Percentiles rank a stretch among this genome's conserved stretches.
phyloP scores from a whole-genome alignment of 768 basidiomycete species.

The Xerocomellus amylosporus region DNA sequence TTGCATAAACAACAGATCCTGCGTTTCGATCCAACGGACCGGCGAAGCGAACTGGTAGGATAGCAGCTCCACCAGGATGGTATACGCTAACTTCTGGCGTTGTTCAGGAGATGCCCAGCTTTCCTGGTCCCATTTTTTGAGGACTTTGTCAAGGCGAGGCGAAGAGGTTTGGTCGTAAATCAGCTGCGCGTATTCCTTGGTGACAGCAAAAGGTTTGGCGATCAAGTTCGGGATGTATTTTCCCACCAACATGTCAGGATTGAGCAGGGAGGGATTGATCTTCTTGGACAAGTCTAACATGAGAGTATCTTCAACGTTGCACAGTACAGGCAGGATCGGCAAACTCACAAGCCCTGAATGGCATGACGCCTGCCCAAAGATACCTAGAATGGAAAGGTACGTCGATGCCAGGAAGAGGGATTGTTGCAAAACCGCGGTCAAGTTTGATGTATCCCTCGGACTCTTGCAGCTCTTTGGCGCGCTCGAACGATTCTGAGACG shows the following conservation, averaged over 20 bases:
- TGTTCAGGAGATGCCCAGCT: constrained; percentile 78
- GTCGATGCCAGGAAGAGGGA: constrained; percentile 94
- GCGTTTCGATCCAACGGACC: constrained; percentile 99
- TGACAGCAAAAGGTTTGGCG: constrained; percentile 80
- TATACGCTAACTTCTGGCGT: constrained; percentile 92
- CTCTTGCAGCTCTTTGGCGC: constrained; percentile 74
- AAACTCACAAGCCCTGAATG: constrained; percentile 89
- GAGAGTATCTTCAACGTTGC: background rate
- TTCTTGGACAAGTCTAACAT: constrained; percentile 89
- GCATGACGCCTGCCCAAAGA: constrained; percentile 97
- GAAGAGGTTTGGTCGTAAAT: constrained; percentile 98
- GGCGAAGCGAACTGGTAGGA: constrained; percentile 99
- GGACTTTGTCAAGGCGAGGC: constrained; percentile 91
- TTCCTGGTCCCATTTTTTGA: constrained; percentile 91
- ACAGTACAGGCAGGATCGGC: background rate
- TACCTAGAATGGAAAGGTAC: constrained; percentile 99
- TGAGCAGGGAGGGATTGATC: constrained; percentile 86
- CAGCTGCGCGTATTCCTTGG: constrained; percentile 85
- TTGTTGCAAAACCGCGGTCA: constrained; percentile 95
- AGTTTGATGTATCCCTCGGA: constrained; percentile 87
- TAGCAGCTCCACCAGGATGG: constrained; percentile 92
- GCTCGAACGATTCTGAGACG: constrained; percentile 74
- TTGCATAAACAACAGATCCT: constrained; percentile 85
- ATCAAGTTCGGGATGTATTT: constrained; percentile 98
- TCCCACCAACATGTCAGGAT: constrained; percentile 91